phyloP scores from a whole-genome alignment of 1,139 yeast genomes.

The Taiozyma sp. region DNA sequence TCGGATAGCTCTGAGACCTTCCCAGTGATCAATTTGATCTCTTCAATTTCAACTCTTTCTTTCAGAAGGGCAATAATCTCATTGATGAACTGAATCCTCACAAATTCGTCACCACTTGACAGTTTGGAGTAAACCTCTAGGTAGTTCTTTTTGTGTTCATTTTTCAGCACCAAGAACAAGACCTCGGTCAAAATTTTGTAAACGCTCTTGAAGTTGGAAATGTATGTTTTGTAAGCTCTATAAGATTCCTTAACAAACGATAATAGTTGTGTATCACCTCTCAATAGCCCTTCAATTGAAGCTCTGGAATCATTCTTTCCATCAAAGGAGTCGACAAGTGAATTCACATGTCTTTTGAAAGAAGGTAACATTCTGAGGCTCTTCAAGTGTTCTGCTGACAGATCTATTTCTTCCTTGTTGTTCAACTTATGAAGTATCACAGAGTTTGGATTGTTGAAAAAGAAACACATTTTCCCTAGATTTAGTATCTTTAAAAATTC shows the following conservation, averaged over 20 bases:
- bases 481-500: conserved; percentile 41
- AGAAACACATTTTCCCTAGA: conserved; percentile 50
- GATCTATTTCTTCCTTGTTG: conserved; percentile 20
- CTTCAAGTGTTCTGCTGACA: conserved; percentile 18
- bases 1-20: conserved; percentile 3
- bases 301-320: neutral
- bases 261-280: conserved; percentile 13
- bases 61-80: conserved; percentile 14
- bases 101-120: conserved; percentile 18
- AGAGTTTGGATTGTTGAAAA: conserved; percentile 48
- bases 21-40: conserved; percentile 6
- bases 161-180: conserved; percentile 8
- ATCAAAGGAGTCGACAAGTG: conserved; percentile 4
- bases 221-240: conserved; percentile 3
- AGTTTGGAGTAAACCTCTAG: conserved; percentile 19
- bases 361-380: conserved; percentile 21
- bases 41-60: conserved; percentile 5
- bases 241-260: conserved; percentile 16
- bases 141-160: conserved; percentile 7
- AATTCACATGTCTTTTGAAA: conserved; percentile 19
- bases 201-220: conserved; percentile 10
- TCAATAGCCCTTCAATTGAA: conserved; percentile 15
- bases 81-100: conserved; percentile 19
- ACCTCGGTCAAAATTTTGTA: conserved; percentile 16
- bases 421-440: conserved; percentile 26